Base-by-base conservation (phyloP, 352 stramenopile genomes). In the Peronosclerospora sorghi region DNA sequence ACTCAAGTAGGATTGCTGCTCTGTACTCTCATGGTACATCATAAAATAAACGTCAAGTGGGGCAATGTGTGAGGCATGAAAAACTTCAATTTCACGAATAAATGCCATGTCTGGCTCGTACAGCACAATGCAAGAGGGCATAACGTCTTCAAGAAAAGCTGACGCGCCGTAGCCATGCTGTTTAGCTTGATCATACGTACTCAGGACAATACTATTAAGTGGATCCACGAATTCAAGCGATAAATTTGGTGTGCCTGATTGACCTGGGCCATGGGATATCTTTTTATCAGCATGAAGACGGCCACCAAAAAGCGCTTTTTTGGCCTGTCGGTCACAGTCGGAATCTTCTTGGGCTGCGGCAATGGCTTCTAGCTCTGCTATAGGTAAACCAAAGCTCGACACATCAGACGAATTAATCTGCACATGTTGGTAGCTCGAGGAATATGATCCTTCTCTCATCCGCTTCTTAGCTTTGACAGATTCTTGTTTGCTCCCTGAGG, bases 71-170 rank as follows among this genome's bases (percentile, higher is more conserved):
- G 46, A 65, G 10, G 85, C 85, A 43, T 95, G 72, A 38, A 97
- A 96, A 9, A 98, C 79, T 53, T 98, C 95, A 24, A 98, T 58
- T 51, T 96, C 77, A 35, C 95, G 86, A 53, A 98, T 90, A 44
- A 98, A 97, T 32, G 70, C 68, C 45, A 96, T 73, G 56, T 98
- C 88, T 13, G 88, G 87, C 26, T 98, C 94, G 55, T 97, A 98
- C 35, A 98, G 53, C 12, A 98, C 60, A 24, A 98, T 91, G 36
- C 84, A 93, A 14, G 56, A 55, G 32, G 95, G 95, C 56, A 83
- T 63, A 8, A 97, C 45, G 56, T 98, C 91, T 10, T 96, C 60
- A 4, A 98, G 65, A 41, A 96, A 61, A 8, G 74, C 66, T 1
- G 61, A 66, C 8, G 75, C 56, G 12, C 71, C 75, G 32, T 78